Conservation (phyloP, 2,329 filamentous ascomycete species). For the Epichloe gansuensis region DNA sequence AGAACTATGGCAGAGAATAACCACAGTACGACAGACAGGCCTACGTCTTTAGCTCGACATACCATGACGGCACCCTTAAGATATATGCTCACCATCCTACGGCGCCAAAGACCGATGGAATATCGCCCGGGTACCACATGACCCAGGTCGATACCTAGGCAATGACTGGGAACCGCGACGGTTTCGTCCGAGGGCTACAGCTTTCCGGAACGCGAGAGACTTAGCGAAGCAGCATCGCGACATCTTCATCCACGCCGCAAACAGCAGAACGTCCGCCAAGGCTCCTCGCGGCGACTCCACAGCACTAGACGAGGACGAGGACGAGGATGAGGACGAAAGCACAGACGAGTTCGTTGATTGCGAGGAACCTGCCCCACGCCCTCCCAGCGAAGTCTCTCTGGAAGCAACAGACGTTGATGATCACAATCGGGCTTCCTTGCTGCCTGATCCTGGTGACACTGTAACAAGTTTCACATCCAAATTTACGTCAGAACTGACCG, state of each 20-base stretch:
- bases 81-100: conserved; percentile 21
- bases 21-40: conserved; percentile 25
- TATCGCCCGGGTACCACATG: conserved; percentile 22
- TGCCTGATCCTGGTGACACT: too few relatives aligned
- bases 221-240: neutral
- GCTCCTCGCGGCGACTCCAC: too few relatives aligned
- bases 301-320: too few relatives aligned
- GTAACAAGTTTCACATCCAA: too few relatives aligned
- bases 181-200: neutral
- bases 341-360: too few relatives aligned
- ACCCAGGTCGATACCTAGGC: conserved; percentile 15
- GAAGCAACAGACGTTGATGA: too few relatives aligned
- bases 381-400: too few relatives aligned
- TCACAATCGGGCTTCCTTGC: too few relatives aligned
- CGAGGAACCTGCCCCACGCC: too few relatives aligned
- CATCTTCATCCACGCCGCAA: neutral
- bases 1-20: conserved; percentile 16
- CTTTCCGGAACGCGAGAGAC: neutral
- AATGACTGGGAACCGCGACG: neutral
- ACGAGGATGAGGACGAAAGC: too few relatives aligned
- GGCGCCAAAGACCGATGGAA: conserved; percentile 6
- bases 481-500: too few relatives aligned
- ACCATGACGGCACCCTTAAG: conserved; percentile 21
- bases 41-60: conserved; percentile 22
- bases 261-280: neutral